Conservation (phyloP, 805 yeast genomes). For the Wickerhamomyces mucosus region DNA sequence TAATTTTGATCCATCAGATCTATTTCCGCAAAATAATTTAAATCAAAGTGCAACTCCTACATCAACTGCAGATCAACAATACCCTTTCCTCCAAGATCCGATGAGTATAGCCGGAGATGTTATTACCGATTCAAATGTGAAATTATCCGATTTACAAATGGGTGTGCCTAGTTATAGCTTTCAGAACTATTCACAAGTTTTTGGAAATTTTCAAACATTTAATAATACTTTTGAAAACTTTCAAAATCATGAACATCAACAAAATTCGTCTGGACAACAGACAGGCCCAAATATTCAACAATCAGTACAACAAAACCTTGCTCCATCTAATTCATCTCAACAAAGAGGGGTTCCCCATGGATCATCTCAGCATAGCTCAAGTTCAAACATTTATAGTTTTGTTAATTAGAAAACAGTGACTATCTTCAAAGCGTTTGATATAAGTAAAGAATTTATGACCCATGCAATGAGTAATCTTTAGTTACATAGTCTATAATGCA, state of each 20-base stretch:
- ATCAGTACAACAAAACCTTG: too few species aligned
- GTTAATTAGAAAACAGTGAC: too few species aligned
- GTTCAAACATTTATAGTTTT: conserved; percentile 8
- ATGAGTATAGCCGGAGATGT: not conserved
- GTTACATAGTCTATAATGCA: too few species aligned
- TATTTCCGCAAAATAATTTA: conserved; percentile 16
- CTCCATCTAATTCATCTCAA: too few species aligned
- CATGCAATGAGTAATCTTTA: too few species aligned
- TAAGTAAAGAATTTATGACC: too few species aligned
- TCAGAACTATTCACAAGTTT: too few species aligned
- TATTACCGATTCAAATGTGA: not conserved
- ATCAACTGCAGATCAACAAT: conserved; percentile 3
- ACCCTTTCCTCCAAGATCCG: not conserved
- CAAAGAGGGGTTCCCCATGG: too few species aligned
- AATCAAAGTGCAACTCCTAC: conserved; percentile 1
- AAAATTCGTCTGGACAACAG: not conserved
- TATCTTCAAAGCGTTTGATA: too few species aligned
- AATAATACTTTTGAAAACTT: too few species aligned
- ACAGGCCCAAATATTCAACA: too few species aligned
- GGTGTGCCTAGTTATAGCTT: conserved; percentile 19
- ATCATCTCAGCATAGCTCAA: conserved; percentile 1
- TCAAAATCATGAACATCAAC: not conserved
- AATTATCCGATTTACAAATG: conserved; percentile 12
- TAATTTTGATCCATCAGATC: conserved; percentile 18
- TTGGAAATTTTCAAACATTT: too few species aligned